Base-by-base conservation (phyloP, 306 rosid genomes). In the Casuarina cunninghamiana region DNA sequence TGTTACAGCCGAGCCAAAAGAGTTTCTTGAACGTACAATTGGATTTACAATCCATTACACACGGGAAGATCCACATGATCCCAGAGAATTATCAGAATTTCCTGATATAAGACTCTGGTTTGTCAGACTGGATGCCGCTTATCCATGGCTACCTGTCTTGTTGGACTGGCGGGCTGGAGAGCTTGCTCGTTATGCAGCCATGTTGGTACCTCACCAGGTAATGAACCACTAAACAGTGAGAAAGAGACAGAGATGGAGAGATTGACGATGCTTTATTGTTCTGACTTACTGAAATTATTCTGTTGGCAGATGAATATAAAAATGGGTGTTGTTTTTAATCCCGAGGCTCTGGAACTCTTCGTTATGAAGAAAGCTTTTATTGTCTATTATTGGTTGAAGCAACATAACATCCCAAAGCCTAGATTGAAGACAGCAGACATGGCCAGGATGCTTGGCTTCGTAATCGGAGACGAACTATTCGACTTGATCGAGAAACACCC, bases 361-460 rank as follows among this genome's bases (percentile, higher is more conserved):
- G 87, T 88, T 10, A 86, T 94, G 98, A 84, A 88, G 77, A 94
- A 92, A 80, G 97, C 88, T 6, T 92, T 94, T 66, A 78, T 82
- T n/a, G 97, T 89, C 61, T 85, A 94, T 78, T 83, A 89, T 46
- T 94, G 98, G 98, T 82, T 94, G 89, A 92, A 88, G 92, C 86
- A 86, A 82, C 95, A 91, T 79, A 72, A 84, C 79, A 86, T 90
- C 82, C 93, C 98, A 39, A 90, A 88, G 81, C 91, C 98, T 69
- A 84, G 88, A 83, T 44, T 87, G 81, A 94, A 88, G 90, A 68
- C 91, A 35, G 82, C 84, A 83, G 90, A 92, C 83, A 94, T 94
- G 98, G 98, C 98, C 78, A 88, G 90, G 80, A 92, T 94, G 98
- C 97, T 92, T 78, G 98, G 98, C n/a, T 94, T 94, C 58, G 92